These are phyloP conservation scores for Gentiana straminea DNA, from an alignment of 257 asterid genomes.

Conservation along the genomic window DNA sequence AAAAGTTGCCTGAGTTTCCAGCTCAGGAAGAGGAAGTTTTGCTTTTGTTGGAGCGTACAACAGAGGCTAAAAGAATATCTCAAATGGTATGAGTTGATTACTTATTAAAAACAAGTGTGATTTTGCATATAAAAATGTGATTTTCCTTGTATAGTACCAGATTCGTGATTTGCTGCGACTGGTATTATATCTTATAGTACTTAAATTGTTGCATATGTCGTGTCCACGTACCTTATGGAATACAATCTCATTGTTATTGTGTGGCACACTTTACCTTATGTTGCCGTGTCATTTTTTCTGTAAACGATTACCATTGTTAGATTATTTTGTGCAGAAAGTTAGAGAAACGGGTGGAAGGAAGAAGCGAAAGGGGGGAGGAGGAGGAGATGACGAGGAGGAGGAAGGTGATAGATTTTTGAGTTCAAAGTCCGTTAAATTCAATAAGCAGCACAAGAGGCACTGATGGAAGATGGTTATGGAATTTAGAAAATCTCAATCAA, in stretches of 20 bases:
- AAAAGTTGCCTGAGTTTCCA: conserved; percentile 59
- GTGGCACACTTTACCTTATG: no score
- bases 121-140: no score
- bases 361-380: conserved; percentile 30
- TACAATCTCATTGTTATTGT: no score
- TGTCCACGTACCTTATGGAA: no score
- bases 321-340: conserved; percentile 36
- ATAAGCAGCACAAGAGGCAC: conserved; percentile 25
- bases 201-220: neutral
- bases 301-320: no score
- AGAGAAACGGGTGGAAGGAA: conserved; percentile 48
- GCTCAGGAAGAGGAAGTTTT: conserved; percentile 77
- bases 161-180: neutral
- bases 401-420: conserved; percentile 36
- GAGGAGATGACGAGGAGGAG: conserved; percentile 42
- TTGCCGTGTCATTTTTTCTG: no score
- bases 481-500: no score
- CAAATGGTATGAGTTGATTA: conserved; percentile 34
- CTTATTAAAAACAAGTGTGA: neutral
- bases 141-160: no score
- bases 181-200: neutral
- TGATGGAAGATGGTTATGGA: conserved; percentile 12
- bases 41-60: conserved; percentile 49
- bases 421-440: conserved; percentile 29
- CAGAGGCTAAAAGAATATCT: conserved; percentile 75